Percentiles rank a stretch among this genome's conserved stretches.
Evolutionary conservation across 192 early-diverging fungal genomes (phyloP).

Genomic region (Nowakowskiella sp.): DNA sequence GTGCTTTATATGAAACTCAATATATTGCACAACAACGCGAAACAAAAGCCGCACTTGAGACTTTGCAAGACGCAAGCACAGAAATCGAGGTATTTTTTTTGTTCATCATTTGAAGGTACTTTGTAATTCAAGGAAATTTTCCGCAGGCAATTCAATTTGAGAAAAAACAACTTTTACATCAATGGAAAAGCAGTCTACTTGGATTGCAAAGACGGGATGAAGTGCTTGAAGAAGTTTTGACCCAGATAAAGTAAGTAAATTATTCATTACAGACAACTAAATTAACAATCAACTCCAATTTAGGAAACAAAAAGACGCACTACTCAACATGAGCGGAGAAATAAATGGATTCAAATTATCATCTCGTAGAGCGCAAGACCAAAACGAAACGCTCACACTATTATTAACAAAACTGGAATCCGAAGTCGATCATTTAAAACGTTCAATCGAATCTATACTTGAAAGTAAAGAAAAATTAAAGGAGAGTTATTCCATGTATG

Average conservation of each 20-base stretch:
- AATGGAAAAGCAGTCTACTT: constrained; percentile 53
- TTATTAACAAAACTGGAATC: constrained; percentile 42
- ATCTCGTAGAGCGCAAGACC: constrained; percentile 35
- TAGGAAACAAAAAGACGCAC: constrained; percentile 40
- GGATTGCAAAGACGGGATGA: constrained; percentile 48
- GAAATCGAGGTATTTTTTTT: constrained; percentile 46
- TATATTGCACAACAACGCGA: constrained; percentile 46
- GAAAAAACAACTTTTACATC: constrained; percentile 50
- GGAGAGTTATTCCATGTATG: constrained; percentile 37
- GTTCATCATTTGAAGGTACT: neutral
- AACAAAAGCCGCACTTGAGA: constrained; percentile 45
- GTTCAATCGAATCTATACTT: constrained; percentile 30
- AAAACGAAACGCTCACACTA: constrained; percentile 45
- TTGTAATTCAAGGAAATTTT: neutral
- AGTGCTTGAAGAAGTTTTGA: constrained; percentile 21
- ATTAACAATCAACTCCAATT: neutral
- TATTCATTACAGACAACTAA: constrained; percentile 26
- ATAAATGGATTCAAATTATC: constrained; percentile 40
- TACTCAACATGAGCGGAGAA: constrained; percentile 36
- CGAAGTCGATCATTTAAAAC: constrained; percentile 41
- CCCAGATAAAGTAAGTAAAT: constrained; percentile 11
- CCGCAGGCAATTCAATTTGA: constrained; percentile 50
- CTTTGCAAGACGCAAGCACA: constrained; percentile 47
- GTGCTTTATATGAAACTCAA: constrained; percentile 47
- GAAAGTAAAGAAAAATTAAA: constrained; percentile 43